Base-by-base conservation (phyloP, 345 rosid genomes). In the Cardamine resedifolia region DNA sequence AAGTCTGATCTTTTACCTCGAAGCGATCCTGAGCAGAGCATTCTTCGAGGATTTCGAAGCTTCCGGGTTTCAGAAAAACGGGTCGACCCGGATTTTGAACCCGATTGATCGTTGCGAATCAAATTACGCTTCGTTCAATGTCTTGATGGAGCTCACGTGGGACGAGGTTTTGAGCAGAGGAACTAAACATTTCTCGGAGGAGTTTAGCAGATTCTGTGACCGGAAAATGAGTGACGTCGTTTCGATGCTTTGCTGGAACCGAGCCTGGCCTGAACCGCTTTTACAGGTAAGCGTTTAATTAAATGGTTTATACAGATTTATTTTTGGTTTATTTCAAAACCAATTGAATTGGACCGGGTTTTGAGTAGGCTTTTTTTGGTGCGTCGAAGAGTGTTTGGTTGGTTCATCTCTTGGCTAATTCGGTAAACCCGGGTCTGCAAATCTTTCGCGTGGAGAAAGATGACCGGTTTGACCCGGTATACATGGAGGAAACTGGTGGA, bases 41-140 rank as follows among this genome's bases (percentile, higher is more conserved):
- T 91, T 95, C 78, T 91, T 90, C 34, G 98, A 91, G 78, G 97
- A 95, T 74, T 95, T 91, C 70, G 96, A 95, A 76, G 77, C 91
- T 16, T 52, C 64, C 21, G 96, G 89, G 84, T 95, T 91, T 72
- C 85, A 75, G 36, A 88, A 80, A 77, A 82, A 66, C 75, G 83
- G 86, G 24, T 51, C 77, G 33, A 81, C 66, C 80, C 85, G 84
- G 34, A 79, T 91, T 27, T 30, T 95, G 75, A 87, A 95, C 79
- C 97, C 97, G 34, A 77, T 83, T 5, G 94, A 87, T 56, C 83
- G 87, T 11, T 90, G 97, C 76, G 87, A 86, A 65, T 78, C 89
- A 0, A 86, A 88, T 19, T 86, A 85, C 68, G 82, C 86, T 12
- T 83, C 89, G 31, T 91, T 83, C 44, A 81, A 80, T 15, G 81